phyloP scores from a whole-genome alignment of 1,139 yeast species.

The Yamadazyma dushanensis region DNA sequence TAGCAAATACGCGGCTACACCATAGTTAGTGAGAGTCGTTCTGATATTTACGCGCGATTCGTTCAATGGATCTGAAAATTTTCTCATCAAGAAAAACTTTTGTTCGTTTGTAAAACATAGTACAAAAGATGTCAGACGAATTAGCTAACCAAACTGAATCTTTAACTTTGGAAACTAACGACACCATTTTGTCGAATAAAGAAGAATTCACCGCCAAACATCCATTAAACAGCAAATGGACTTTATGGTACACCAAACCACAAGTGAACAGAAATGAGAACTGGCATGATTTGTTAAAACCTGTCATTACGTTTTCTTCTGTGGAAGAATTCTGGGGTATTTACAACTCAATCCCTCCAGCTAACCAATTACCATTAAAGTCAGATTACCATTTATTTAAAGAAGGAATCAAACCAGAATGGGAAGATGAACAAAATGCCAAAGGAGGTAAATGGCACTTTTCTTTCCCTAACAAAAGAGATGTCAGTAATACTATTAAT shows the following conservation, averaged over 20 bases:
- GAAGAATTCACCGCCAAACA: slow-evolving; percentile 81
- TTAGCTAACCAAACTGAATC: slow-evolving; percentile 55
- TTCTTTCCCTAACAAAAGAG: slow-evolving; percentile 71
- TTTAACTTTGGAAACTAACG: slow-evolving; percentile 47
- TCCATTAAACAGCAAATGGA: slow-evolving; percentile 92
- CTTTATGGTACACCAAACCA: slow-evolving; percentile 97
- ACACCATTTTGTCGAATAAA: slow-evolving; percentile 64
- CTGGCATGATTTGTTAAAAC: slow-evolving; percentile 92
- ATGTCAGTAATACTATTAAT: slow-evolving; percentile 63
- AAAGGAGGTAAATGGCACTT: slow-evolving; percentile 91
- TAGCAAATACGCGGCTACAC: too few relatives aligned
- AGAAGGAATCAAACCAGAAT: slow-evolving; percentile 94
- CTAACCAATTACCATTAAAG: slow-evolving; percentile 85
- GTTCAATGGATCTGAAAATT: slow-evolving; percentile 13
- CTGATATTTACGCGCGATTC: slow-evolving; percentile 1
- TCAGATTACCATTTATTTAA: slow-evolving; percentile 96
- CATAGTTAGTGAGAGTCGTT: too few relatives aligned
- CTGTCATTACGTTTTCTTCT: slow-evolving; percentile 86
- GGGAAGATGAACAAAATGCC: slow-evolving; percentile 91
- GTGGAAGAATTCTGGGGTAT: slow-evolving; percentile 99
- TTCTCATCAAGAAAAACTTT: slow-evolving; percentile 14
- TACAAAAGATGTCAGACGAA: slow-evolving; percentile 49
- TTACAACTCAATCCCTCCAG: slow-evolving; percentile 90
- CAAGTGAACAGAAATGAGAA: slow-evolving; percentile 75
- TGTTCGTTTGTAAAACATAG: slow-evolving; percentile 7